Percentiles rank a stretch among this genome's conserved stretches.
Conservation (phyloP, 345 rosid species). For the Pistacia integerrima region DNA sequence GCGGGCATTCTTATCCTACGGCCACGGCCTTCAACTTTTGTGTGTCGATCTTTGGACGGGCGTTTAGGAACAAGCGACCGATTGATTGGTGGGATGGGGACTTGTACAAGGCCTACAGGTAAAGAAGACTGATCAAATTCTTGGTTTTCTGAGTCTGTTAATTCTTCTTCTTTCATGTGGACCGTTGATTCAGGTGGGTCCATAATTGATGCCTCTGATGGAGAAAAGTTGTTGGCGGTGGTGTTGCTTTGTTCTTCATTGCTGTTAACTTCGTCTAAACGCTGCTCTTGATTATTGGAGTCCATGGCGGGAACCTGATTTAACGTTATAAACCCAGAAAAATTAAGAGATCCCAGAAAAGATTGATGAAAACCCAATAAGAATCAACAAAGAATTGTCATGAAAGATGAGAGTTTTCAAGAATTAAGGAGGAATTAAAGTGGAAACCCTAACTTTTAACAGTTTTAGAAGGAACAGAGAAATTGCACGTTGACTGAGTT, state of each 20-base stretch:
- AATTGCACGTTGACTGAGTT: conserved; percentile 20
- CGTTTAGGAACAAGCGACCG: conserved; percentile 37
- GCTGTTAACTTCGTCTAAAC: conserved; percentile 3
- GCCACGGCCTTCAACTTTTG: conserved; percentile 90
- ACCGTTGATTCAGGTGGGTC: conserved; percentile 32
- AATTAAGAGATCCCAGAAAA: background rate
- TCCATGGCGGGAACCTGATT: conserved; percentile 26
- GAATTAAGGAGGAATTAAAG: background rate
- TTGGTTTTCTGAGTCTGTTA: conserved; percentile 29
- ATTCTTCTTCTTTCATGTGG: conserved; percentile 42
- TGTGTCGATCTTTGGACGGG: conserved; percentile 71
- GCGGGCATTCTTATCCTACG: conserved; percentile 77
- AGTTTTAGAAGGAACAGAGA: background rate
- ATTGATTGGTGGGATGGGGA: conserved; percentile 15
- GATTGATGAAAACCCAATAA: background rate
- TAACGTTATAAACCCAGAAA: background rate
- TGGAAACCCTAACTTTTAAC: conserved; percentile 10
- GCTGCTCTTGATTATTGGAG: conserved; percentile 24
- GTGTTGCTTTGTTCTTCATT: conserved; percentile 23
- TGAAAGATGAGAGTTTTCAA: background rate
- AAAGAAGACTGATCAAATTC: conserved; percentile 21
- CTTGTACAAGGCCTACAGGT: conserved; percentile 22
- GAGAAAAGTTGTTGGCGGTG: conserved; percentile 24
- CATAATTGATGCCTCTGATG: conserved; percentile 26
- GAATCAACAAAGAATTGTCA: background rate